phyloP scores from a whole-genome alignment of 768 basidiomycete genomes.

The Lyophyllum decastes region DNA sequence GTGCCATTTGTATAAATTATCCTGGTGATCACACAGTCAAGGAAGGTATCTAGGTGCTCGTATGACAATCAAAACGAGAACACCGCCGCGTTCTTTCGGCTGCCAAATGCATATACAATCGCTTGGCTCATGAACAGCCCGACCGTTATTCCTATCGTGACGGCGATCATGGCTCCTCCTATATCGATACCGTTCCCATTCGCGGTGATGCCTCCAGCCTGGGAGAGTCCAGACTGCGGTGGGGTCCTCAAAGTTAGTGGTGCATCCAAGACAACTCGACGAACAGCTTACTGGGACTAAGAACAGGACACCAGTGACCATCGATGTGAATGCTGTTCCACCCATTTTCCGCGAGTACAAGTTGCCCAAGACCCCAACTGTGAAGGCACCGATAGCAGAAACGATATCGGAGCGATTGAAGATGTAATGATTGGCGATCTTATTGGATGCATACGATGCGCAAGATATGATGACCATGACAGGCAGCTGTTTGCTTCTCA shows the following conservation, averaged over 20 bases:
- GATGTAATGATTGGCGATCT: slow-evolving; percentile 81
- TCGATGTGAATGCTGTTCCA: slow-evolving; percentile 86
- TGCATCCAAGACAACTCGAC: not conserved
- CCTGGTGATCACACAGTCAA: not conserved
- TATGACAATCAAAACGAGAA: slow-evolving; percentile 69
- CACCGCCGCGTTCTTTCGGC: slow-evolving; percentile 79
- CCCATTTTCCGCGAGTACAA: slow-evolving; percentile 80
- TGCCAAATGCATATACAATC: slow-evolving; percentile 84
- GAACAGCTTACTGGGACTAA: slow-evolving; percentile 72
- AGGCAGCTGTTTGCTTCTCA: slow-evolving; percentile 66
- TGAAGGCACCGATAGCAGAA: slow-evolving; percentile 84
- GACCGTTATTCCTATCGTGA: slow-evolving; percentile 88
- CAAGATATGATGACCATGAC: slow-evolving; percentile 89
- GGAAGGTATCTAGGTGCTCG: slow-evolving; percentile 4
- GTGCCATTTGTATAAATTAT: not conserved
- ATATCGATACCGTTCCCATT: slow-evolving; percentile 84
- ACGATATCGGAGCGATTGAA: slow-evolving; percentile 84
- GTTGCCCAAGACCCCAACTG: slow-evolving; percentile 77
- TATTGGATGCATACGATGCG: slow-evolving; percentile 76
- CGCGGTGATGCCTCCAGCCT: slow-evolving; percentile 82
- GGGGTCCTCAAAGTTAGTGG: slow-evolving; percentile 1
- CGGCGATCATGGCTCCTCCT: slow-evolving; percentile 86
- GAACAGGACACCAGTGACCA: slow-evolving; percentile 89
- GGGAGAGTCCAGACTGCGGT: slow-evolving; percentile 76
- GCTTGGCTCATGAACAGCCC: slow-evolving; percentile 89